Conservation (phyloP, 768 basidiomycete genomes). For the Podaxis sp. region DNA sequence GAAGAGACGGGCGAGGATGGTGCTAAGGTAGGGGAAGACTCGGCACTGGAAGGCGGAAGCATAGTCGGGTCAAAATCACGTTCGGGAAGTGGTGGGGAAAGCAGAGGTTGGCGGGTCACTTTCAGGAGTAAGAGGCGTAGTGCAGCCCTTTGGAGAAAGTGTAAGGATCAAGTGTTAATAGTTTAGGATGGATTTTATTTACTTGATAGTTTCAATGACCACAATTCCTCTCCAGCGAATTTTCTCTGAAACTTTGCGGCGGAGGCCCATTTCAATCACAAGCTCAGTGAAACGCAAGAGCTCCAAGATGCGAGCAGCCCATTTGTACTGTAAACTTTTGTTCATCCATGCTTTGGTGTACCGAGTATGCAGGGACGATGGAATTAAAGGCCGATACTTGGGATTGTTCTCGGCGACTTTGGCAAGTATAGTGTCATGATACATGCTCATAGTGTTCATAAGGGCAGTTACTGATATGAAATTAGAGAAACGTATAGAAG, state of each 20-base stretch:
- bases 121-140: conserved; percentile 74
- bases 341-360: conserved; percentile 89
- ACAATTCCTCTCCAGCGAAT: conserved; percentile 77
- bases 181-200: conserved; percentile 24
- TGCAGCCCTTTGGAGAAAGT: conserved; percentile 50
- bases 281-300: conserved; percentile 81
- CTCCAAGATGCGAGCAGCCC: conserved; percentile 74
- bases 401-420: conserved; percentile 63
- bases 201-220: conserved; percentile 85
- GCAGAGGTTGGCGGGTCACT: conserved; percentile 73
- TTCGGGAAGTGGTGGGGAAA: conserved; percentile 81
- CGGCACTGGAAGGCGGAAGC: conserved; percentile 51
- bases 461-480: conserved; percentile 73
- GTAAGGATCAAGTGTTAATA: conserved; percentile 1
- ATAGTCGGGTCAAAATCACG: conserved; percentile 82
- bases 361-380: conserved; percentile 76
- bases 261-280: conserved; percentile 85
- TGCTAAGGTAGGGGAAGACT: conserved; percentile 60
- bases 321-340: conserved; percentile 69
- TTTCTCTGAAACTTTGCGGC: conserved; percentile 64
- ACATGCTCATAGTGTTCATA: conserved; percentile 86
- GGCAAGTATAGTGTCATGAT: conserved; percentile 90
- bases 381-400: conserved; percentile 74
- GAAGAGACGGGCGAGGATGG: conserved; percentile 59
- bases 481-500: conserved; percentile 17